These are phyloP conservation scores for Lactarius hengduanensis DNA, from an alignment of 768 basidiomycete species.

Conservation along the genomic window DNA sequence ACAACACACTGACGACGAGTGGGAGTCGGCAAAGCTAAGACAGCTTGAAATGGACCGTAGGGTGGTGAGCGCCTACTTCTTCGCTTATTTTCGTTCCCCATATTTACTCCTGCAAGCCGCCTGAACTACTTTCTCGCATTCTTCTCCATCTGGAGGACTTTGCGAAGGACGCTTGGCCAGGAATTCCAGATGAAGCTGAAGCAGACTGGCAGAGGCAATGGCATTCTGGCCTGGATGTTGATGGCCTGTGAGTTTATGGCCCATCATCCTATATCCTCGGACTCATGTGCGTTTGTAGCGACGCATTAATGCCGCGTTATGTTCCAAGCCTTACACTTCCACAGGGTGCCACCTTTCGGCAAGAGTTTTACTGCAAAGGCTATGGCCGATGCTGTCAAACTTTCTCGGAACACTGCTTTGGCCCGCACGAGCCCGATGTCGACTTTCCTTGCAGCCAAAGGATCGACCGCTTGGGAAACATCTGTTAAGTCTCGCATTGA, in stretches of 20 bases:
- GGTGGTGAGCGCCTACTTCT: constrained; percentile 51
- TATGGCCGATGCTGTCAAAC: constrained; percentile 57
- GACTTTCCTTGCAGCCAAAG: constrained; percentile 66
- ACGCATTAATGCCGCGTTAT: constrained; percentile 42
- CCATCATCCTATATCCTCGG: constrained; percentile 10
- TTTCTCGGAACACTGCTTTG: constrained; percentile 58
- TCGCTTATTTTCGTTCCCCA: constrained; percentile 17
- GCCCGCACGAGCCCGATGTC: constrained; percentile 64
- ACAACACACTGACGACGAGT: constrained; percentile 51
- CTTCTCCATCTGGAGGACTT: constrained; percentile 54
- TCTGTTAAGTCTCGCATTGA: constrained; percentile 57
- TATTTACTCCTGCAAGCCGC: constrained; percentile 47
- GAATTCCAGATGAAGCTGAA: constrained; percentile 27
- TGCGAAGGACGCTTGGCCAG: constrained; percentile 53
- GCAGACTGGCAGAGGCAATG: constrained; percentile 37
- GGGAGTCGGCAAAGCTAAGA: constrained; percentile 59
- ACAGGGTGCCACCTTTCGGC: constrained; percentile 45
- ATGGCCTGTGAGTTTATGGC: constrained; percentile 53
- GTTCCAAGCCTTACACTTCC: constrained; percentile 54
- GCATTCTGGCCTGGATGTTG: constrained; percentile 48
- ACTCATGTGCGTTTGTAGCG: constrained; percentile 36
- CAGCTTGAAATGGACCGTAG: constrained; percentile 60
- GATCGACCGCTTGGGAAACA: constrained; percentile 73
- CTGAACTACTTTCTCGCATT: constrained; percentile 60
- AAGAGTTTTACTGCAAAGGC: constrained; percentile 59